Evolutionary conservation across 176 grass and related monocot species (phyloP), one percentile per base, ranked within the genome.

Genomic region (Aegilops umbellulata): DNA sequence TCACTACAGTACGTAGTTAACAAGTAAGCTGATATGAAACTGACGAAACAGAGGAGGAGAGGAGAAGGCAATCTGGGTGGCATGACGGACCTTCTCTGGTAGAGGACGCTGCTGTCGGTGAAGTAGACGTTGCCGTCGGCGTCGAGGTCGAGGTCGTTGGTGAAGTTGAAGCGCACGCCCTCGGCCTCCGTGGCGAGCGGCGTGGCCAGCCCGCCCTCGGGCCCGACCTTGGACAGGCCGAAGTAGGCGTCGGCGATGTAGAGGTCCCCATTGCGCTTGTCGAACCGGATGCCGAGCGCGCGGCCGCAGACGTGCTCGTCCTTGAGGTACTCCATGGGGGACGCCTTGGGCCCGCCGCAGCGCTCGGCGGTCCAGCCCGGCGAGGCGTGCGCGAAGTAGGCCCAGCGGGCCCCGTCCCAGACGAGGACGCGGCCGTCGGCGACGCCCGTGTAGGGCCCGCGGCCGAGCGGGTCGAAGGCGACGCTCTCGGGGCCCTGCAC

Each of bases 201-300:
- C 30, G 88, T 95, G 60, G 96, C 93, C 19, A 94, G 66, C 0
- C 96, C 96, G 78, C 96, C 96, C 53, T 98, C 81, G n/a, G 91
- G 96, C 20, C 96, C 96, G 44, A 98, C 96, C 91, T 91, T 95
- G 51, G 86, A 76, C 75, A 98, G 39, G 3, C 93, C 96, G 60
- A 91, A 95, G 89, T 95, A 95, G 46, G 91, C 91, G 80, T 98
- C 96, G 69, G 96, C 93, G 79, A 98, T 98, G 88, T 95, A 95
- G n/a, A 98, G 86, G 30, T 98, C 91, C 10, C 96, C 93, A 0
- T 65, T 94, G 15, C 63, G 69, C 84, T 74, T 89, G 76, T 98
- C 65, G 85, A 98, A 98, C 10, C 93, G 89, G 69, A 98, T 69
- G 23, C 96, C 96, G 4, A 98, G 90, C 41, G 93, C 90, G 27